Conservation (phyloP, 2,329 filamentous ascomycete genomes). For the Colletotrichum lupini region DNA sequence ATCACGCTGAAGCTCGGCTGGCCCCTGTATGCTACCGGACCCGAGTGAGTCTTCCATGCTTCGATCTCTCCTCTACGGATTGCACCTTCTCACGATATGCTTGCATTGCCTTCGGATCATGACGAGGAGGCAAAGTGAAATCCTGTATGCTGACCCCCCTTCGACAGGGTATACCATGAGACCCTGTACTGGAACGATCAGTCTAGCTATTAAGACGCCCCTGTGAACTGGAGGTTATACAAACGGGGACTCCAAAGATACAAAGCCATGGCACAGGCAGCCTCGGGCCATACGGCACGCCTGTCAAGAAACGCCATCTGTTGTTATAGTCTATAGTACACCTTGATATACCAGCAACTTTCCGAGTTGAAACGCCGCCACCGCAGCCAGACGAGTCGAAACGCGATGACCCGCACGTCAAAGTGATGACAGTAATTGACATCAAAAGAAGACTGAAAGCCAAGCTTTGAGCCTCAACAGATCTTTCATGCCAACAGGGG, state of each 20-base stretch:
- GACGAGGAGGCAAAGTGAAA: not conserved
- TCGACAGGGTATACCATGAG: slow-evolving; percentile 51
- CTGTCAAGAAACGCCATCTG: slow-evolving; percentile 29
- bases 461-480: slow-evolving; percentile 33
- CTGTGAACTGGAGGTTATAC: not conserved
- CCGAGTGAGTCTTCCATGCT: slow-evolving; percentile 57
- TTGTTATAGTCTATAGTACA: slow-evolving; percentile 22
- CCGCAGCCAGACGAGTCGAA: slow-evolving; percentile 21
- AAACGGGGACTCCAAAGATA: not conserved
- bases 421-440: slow-evolving; percentile 21
- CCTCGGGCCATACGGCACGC: not conserved
- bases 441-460: slow-evolving; percentile 3
- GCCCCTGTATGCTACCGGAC: slow-evolving; percentile 64
- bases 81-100: slow-evolving; percentile 8
- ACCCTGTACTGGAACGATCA: slow-evolving; percentile 66
- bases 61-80: slow-evolving; percentile 33
- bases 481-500: slow-evolving; percentile 21
- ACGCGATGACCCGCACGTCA: slow-evolving; percentile 25
- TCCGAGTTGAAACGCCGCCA: slow-evolving; percentile 30
- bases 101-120: not conserved
- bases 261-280: not conserved
- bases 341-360: slow-evolving; percentile 17
- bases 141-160: slow-evolving; percentile 15
- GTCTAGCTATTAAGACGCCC: slow-evolving; percentile 50
- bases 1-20: slow-evolving; percentile 66